Percentiles rank a stretch among this genome's conserved stretches.
phyloP scores from a whole-genome alignment of 345 rosid genomes.

The Acer campestre region DNA sequence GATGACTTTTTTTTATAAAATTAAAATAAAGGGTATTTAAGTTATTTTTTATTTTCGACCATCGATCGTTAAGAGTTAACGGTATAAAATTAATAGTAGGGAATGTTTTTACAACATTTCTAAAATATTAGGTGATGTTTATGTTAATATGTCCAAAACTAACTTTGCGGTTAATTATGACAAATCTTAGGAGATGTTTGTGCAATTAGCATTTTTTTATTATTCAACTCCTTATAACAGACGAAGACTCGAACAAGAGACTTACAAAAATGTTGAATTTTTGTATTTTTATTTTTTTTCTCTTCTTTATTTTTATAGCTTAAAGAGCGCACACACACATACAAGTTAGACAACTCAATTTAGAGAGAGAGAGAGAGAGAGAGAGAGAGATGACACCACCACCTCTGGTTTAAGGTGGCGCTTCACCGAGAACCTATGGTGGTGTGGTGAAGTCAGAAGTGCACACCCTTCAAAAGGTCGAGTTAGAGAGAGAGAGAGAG shows the following conservation, averaged over 20 bases:
- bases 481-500: neutral
- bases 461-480: neutral
- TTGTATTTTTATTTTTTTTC: neutral
- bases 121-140: no score
- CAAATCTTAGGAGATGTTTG: no score
- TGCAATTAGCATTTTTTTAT: no score
- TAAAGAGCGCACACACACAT: neutral
- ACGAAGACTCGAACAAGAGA: neutral
- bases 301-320: neutral
- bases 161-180: no score
- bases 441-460: conserved; percentile 50
- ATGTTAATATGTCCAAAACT: no score
- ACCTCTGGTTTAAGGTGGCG: conserved; percentile 47
- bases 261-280: neutral
- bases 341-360: neutral
- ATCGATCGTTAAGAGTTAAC: no score
- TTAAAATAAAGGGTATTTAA: no score
- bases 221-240: neutral
- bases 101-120: no score
- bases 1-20: no score
- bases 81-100: no score
- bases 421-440: conserved; percentile 52
- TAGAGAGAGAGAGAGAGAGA: neutral
- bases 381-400: neutral
- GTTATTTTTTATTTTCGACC: no score